Evolutionary conservation across 1,139 yeast species (phyloP), one percentile per base, ranked within the genome.

Genomic region (Pneumocystis canis): DNA sequence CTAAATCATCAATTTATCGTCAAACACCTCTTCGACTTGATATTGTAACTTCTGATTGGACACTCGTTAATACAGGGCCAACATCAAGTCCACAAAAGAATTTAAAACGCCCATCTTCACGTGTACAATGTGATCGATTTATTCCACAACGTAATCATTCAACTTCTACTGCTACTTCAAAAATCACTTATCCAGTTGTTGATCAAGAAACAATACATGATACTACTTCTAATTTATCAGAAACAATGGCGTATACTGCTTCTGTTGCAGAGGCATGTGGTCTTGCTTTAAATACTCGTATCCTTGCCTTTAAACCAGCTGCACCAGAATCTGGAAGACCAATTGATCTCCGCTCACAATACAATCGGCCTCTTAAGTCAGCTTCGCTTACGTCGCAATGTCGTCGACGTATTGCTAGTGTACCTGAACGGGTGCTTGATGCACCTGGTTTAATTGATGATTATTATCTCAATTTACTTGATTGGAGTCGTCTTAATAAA

Each of bases 241-340:
- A 20, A 30, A 40, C 30, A 56, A 18, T 28, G 6, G 70, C 69
- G 18, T 89, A 89, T 72, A 87, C 87, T 73, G 83, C 84, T 69
- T 85, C 89, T 61, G 96, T 90, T 9, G 97, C 97, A 0, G 88
- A 87, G 72, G 97, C 97, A 0, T 89, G 97, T 73, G 97, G 97
- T 0, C 78, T 90, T 63, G 87, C 87, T 64, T 82, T 89, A 72
- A 86, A 89, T 68, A 86, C 89, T 65, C 79, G 97, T 66, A 88
- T 92, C 58, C 77, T 92, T 65, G 90, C 89, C 70, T 92, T 87
- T 73, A 88, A 88, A 73, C 96, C 95, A 25, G 77, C 81, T 57
- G 92, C 97, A 11, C 97, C 97, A 1, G 88, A 83, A 69, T 76
- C 87, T 30, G 78, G 80, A 63, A 78, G 78, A 63, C 83, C 87